Conservation (phyloP, 306 rosid species). For the Lathyrus aphaca region DNA sequence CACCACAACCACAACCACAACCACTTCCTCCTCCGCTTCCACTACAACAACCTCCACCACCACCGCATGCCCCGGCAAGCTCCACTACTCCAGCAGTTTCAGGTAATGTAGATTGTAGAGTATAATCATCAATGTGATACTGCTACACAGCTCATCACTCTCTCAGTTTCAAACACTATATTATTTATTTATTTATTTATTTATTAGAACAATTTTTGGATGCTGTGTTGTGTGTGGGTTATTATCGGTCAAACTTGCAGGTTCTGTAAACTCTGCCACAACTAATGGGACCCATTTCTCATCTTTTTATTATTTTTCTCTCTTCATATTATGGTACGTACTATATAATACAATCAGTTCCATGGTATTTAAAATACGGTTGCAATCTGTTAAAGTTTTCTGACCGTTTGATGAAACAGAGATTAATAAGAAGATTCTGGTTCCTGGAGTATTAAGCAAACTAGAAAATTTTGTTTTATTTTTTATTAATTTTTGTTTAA, state of each 20-base stretch:
- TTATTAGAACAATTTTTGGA: constrained; percentile 37
- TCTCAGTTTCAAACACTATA: neutral
- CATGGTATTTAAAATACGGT: constrained; percentile 36
- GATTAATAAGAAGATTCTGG: constrained; percentile 39
- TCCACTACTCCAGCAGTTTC: constrained; percentile 49
- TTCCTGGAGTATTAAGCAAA: constrained; percentile 30
- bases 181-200: neutral
- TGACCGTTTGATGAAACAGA: constrained; percentile 29
- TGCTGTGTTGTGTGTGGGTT: constrained; percentile 51
- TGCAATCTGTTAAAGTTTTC: neutral
- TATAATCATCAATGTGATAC: constrained; percentile 39
- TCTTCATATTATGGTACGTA: neutral
- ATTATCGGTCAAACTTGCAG: constrained; percentile 77
- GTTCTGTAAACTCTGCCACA: constrained; percentile 70
- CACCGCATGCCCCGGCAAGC: constrained; percentile 39
- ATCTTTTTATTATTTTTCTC: neutral
- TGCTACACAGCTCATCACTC: constrained; percentile 37
- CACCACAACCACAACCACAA: constrained; percentile 17
- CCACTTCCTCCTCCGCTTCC: constrained; percentile 22
- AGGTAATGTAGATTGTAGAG: constrained; percentile 43
- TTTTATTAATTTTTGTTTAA: neutral
- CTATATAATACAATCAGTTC: constrained; percentile 27
- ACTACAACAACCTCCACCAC: constrained; percentile 6
- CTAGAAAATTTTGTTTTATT: neutral
- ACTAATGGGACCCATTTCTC: constrained; percentile 51